phyloP scores from a whole-genome alignment of 148 eudicot genomes.

The Cornus suecica region DNA sequence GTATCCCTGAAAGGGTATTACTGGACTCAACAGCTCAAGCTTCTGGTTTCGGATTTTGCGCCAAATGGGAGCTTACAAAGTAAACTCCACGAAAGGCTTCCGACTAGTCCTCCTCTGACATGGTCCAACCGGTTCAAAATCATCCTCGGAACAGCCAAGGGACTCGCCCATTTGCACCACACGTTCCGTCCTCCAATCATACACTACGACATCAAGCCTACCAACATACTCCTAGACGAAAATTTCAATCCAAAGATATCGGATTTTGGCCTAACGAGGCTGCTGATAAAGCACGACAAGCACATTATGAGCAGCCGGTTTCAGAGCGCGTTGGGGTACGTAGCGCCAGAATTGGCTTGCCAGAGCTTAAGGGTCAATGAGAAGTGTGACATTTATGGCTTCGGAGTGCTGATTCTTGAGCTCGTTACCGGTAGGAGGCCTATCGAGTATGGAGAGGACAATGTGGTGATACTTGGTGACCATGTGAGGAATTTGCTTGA shows the following conservation, averaged over 20 bases:
- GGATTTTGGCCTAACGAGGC: constrained; percentile 73
- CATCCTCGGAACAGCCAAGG: constrained; percentile 77
- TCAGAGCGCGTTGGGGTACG: constrained; percentile 80
- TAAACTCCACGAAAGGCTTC: constrained; percentile 53
- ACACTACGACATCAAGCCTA: constrained; percentile 88
- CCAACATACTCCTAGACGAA: constrained; percentile 77
- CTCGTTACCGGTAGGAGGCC: constrained; percentile 77
- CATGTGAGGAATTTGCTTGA: constrained; percentile 73
- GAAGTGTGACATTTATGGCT: constrained; percentile 88
- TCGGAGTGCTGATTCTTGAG: constrained; percentile 80
- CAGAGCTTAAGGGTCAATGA: constrained; percentile 84
- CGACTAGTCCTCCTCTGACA: constrained; percentile 47
- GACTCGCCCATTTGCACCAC: constrained; percentile 84
- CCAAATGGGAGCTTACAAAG: constrained; percentile 62
- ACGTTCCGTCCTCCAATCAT: constrained; percentile 75
- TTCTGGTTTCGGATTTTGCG: constrained; percentile 73
- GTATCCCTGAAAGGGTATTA: constrained; percentile 72
- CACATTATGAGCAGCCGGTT: constrained; percentile 53
- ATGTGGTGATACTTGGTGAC: constrained; percentile 64
- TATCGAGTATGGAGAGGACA: constrained; percentile 88
- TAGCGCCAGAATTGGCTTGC: constrained; percentile 90
- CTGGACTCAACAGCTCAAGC: constrained; percentile 87
- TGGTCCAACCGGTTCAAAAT: constrained; percentile 77
- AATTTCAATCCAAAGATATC: constrained; percentile 69
- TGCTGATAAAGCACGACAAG: constrained; percentile 56